A percentile compares a stretch with the other conserved stretches of the same genome.
Conservation (phyloP, 2,329 filamentous ascomycete species). For the Cladophialophora chaetospira region DNA sequence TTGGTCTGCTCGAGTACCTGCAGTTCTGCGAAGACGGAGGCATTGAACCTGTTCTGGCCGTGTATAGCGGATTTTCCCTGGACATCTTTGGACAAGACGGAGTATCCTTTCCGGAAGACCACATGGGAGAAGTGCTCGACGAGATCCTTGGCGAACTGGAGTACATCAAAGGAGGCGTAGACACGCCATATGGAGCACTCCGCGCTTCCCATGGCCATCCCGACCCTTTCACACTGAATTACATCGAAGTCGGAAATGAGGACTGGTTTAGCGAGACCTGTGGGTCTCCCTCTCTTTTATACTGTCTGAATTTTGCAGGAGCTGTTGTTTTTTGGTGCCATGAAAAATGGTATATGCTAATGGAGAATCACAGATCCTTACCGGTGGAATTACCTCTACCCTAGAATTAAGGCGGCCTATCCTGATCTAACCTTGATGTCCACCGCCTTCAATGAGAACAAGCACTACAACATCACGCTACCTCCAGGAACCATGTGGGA, state of each 20-base stretch:
- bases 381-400: slow-evolving; percentile 61
- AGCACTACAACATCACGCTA: slow-evolving; percentile 40
- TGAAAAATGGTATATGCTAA: too few species aligned
- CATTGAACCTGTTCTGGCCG: slow-evolving; percentile 47
- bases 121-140: slow-evolving; percentile 44
- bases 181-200: slow-evolving; percentile 43
- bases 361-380: too few species aligned
- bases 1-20: slow-evolving; percentile 53
- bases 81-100: slow-evolving; percentile 40
- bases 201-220: slow-evolving; percentile 63
- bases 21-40: slow-evolving; percentile 51
- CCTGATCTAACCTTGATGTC: slow-evolving; percentile 60
- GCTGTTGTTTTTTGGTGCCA: too few species aligned
- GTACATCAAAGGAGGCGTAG: slow-evolving; percentile 30
- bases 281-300: too few species aligned
- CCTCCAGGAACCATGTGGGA: slow-evolving; percentile 43
- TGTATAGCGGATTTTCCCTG: slow-evolving; percentile 50
- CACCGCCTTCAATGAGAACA: slow-evolving; percentile 43
- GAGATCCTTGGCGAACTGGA: slow-evolving; percentile 38
- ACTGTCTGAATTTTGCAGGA: too few species aligned
- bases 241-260: slow-evolving; percentile 70
- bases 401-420: slow-evolving; percentile 60
- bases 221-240: slow-evolving; percentile 61
- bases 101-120: slow-evolving; percentile 36
- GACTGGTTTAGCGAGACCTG: slow-evolving; percentile 60